Conservation (phyloP, 805 yeast species). For the Cyberlindnera maclurae region DNA sequence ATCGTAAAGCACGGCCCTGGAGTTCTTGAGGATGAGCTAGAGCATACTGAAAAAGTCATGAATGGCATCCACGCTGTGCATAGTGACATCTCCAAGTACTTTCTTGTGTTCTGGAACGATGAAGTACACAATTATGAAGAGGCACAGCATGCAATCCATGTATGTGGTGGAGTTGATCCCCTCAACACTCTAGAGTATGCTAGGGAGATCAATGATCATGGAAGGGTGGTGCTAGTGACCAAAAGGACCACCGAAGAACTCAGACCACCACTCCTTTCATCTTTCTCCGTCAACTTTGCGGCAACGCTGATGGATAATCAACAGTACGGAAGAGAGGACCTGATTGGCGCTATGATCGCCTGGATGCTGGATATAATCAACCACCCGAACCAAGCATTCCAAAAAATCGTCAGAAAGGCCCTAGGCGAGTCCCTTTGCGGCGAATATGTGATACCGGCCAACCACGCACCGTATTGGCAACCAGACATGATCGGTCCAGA, state of each 20-base stretch:
- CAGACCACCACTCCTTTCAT: slow-evolving; percentile 30
- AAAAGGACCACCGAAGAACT: slow-evolving; percentile 22
- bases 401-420: slow-evolving; percentile 31
- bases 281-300: slow-evolving; percentile 44
- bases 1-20: neutral
- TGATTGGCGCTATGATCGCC: slow-evolving; percentile 36
- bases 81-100: slow-evolving; percentile 27
- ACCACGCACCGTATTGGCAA: slow-evolving; percentile 21
- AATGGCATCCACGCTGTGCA: neutral
- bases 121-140: slow-evolving; percentile 58
- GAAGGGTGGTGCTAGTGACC: slow-evolving; percentile 41
- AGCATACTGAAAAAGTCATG: slow-evolving; percentile 3
- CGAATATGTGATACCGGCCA: slow-evolving; percentile 10
- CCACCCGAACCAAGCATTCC: slow-evolving; percentile 32
- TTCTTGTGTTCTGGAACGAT: slow-evolving; percentile 69
- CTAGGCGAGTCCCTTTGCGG: slow-evolving; percentile 40
- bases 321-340: slow-evolving; percentile 43
- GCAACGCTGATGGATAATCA: slow-evolving; percentile 43
- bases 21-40: slow-evolving; percentile 3
- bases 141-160: slow-evolving; percentile 41
- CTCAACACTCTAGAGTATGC: slow-evolving; percentile 32
- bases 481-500: neutral
- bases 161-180: slow-evolving; percentile 25
- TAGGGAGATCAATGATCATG: slow-evolving; percentile 38
- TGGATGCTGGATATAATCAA: slow-evolving; percentile 43